phyloP scores from a whole-genome alignment of 106 monocot species.

The Agapanthus africanus region DNA sequence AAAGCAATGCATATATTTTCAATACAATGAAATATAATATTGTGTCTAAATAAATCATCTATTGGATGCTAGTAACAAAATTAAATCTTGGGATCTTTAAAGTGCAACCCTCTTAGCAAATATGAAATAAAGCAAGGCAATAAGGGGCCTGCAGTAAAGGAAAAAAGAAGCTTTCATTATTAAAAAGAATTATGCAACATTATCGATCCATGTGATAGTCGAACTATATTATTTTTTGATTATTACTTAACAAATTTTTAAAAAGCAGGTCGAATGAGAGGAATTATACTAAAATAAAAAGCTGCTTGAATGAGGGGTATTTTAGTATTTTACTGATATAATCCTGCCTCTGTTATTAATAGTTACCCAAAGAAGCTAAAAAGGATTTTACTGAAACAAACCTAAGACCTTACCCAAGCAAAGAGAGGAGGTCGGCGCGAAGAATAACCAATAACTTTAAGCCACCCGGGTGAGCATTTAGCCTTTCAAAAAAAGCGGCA shows the following conservation, averaged over 20 bases:
- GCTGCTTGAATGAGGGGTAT: no score
- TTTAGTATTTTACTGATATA: no score
- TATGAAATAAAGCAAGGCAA: background rate
- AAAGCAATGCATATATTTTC: background rate
- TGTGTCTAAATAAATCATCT: background rate
- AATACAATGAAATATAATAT: background rate
- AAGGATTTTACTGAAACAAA: background rate
- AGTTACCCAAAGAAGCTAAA: background rate
- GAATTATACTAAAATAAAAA: no score
- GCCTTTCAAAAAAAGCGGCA: constrained; percentile 47
- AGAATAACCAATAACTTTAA: constrained; percentile 61
- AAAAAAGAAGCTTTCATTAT: background rate
- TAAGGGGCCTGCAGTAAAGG: no score
- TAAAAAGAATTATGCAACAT: no score
- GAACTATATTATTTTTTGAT: no score
- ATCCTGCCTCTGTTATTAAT: no score
- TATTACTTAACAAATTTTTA: no score
- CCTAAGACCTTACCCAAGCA: constrained; percentile 32
- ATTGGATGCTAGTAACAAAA: background rate
- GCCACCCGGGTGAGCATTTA: constrained; percentile 63
- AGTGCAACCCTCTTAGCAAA: background rate
- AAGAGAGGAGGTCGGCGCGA: constrained; percentile 67
- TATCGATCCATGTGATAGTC: no score
- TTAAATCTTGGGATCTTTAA: background rate
- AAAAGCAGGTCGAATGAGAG: no score